A percentile compares a stretch with the other conserved stretches of the same genome.
phyloP scores from a whole-genome alignment of 2,329 filamentous ascomycete species.

The Moelleriella libera region DNA sequence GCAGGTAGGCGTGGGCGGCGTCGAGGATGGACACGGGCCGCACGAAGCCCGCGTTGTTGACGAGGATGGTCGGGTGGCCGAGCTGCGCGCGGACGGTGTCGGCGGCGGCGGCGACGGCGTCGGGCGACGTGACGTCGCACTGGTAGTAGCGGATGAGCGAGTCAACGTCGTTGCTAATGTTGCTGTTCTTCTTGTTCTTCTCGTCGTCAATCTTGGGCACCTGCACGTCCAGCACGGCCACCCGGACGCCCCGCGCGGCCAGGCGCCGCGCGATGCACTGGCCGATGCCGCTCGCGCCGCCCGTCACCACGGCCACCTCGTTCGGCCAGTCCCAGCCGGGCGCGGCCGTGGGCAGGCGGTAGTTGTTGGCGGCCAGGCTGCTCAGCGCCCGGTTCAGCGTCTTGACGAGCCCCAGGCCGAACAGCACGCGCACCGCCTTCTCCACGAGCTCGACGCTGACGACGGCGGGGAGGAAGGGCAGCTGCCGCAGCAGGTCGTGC shows the following conservation, averaged over 20 bases:
- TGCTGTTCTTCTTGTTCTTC: background rate
- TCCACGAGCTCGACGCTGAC: slow-evolving; percentile 2
- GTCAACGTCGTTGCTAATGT: slow-evolving; percentile 9
- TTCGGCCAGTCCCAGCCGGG: slow-evolving; percentile 20
- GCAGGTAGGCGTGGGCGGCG: slow-evolving; percentile 37
- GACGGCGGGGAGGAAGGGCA: slow-evolving; percentile 1
- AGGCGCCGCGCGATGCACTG: slow-evolving; percentile 18
- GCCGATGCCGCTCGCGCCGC: slow-evolving; percentile 28
- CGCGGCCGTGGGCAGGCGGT: slow-evolving; percentile 9
- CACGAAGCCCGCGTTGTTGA: slow-evolving; percentile 57
- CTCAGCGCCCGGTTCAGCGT: slow-evolving; percentile 12
- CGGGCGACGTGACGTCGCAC: slow-evolving; percentile 25
- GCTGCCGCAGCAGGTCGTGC: background rate
- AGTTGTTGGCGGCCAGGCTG: slow-evolving; percentile 14
- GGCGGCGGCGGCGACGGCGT: slow-evolving; percentile 29
- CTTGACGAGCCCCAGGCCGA: slow-evolving; percentile 11
- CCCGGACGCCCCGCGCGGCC: slow-evolving; percentile 34
- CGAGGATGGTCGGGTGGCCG: slow-evolving; percentile 51
- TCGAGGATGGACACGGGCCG: slow-evolving; percentile 45
- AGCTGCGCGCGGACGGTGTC: slow-evolving; percentile 24
- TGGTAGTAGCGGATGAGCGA: slow-evolving; percentile 15
- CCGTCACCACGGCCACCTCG: slow-evolving; percentile 29
- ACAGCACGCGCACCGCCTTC: slow-evolving; percentile 6
- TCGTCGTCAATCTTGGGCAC: background rate
- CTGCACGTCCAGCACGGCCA: slow-evolving; percentile 53